Evolutionary conservation across 2,329 filamentous ascomycete species (phyloP), one percentile per base, ranked within the genome.

Genomic region (Trichoderma sp.): DNA sequence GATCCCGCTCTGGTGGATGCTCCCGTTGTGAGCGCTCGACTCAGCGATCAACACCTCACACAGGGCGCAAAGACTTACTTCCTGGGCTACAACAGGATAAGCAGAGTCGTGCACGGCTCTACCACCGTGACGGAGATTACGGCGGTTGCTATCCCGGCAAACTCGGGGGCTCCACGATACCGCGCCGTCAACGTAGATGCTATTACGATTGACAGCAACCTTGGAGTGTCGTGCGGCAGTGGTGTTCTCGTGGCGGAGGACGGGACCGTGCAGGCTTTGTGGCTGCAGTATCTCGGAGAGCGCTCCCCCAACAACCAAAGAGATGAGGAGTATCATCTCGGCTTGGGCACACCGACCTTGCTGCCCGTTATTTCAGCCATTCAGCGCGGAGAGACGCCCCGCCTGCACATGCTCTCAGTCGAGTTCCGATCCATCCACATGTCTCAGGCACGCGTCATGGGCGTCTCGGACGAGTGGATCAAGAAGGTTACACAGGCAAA

Each of bases 91-190:
- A 99, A 99, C 77, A 90, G 96, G 73, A 98, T 97, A 73, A 91
- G 95, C 70, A 89, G 95, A 43, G 93, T 97, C 51, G 95, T 98
- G 4, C 93, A 97, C 74, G 92, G 94, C 5, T 94, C 97, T 74
- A 98, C 96, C 0, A 93, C 91, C 0, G 94, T 99, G 16, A 99
- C 96, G 0, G 96, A 99, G 78, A 96, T 99, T 76, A 98, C 95
- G 13, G 96, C 96, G 2, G 96, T 98, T 3, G 93, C 94, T 0
- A 98, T 99, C 71, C 96, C 96, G 0, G 94, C 96, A 30, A 98
- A 97, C 80, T 91, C 92, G 0, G 89, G 93, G 1, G 95, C 96
- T 7, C 96, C 96, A 5, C 87, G 96, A 71, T 99, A 99, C 78
- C 89, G 96, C 4, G 96, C 96, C 24, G 92, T 97, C 75, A 98